Percentiles rank a stretch among this genome's conserved stretches.
These are phyloP conservation scores for Erigeron canadensis DNA, from an alignment of 129 eudicot species.

Conservation along the genomic window DNA sequence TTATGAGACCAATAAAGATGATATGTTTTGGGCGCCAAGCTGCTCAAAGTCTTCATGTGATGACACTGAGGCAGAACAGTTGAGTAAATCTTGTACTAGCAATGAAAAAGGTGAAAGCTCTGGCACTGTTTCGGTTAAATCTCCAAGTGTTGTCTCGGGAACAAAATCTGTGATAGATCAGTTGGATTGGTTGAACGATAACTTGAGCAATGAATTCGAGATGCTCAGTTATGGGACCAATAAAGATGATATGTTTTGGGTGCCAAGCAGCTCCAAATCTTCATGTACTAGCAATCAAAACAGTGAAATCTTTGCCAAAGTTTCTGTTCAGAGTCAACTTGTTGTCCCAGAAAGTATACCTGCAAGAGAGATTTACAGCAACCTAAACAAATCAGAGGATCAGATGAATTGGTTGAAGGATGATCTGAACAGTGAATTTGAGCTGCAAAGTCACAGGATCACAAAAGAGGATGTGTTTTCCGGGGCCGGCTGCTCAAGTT, in stretches of 20 bases:
- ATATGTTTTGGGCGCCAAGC: background rate
- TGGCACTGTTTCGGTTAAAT: background rate
- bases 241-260: background rate
- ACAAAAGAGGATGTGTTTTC: background rate
- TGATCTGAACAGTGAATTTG: background rate
- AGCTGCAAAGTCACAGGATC: background rate
- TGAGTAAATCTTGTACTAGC: background rate
- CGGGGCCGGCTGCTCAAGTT: background rate
- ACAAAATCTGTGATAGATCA: background rate
- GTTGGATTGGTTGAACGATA: constrained; percentile 17
- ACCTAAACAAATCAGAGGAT: background rate
- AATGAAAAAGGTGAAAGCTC: constrained; percentile 22
- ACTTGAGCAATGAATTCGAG: background rate
- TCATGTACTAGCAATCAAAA: background rate
- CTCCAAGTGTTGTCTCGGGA: constrained; percentile 18
- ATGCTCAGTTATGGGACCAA: background rate
- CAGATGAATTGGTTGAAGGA: background rate
- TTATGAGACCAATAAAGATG: background rate
- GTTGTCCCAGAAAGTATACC: constrained; percentile 11
- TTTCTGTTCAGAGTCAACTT: constrained; percentile 13
- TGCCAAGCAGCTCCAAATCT: background rate
- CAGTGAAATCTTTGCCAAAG: too few relatives aligned
- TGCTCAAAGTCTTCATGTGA: constrained; percentile 15
- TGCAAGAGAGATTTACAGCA: background rate
- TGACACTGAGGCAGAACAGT: constrained; percentile 33